Percentiles rank a stretch among this genome's conserved stretches.
Evolutionary conservation across 805 yeast species (phyloP).

Genomic region (Starmerella geochares): DNA sequence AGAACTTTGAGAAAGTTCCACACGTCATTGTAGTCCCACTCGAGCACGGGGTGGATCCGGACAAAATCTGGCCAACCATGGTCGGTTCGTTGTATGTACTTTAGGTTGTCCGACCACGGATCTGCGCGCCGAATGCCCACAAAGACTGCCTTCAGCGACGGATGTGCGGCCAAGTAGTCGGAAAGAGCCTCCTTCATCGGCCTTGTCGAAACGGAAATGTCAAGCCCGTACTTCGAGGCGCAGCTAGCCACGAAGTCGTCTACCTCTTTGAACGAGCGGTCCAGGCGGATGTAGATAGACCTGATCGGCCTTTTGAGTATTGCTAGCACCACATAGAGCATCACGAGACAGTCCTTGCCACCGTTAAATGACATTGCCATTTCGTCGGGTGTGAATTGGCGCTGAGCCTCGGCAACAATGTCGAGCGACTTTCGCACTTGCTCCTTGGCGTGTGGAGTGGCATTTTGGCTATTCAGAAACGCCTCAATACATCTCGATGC

Average conservation of each 20-base stretch:
- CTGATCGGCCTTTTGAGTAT: slow-evolving; percentile 31
- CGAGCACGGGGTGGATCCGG: slow-evolving; percentile 77
- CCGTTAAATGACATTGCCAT: slow-evolving; percentile 81
- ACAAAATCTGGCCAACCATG: slow-evolving; percentile 84
- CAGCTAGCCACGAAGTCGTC: slow-evolving; percentile 54
- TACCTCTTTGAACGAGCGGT: slow-evolving; percentile 60
- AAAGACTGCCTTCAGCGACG: slow-evolving; percentile 57
- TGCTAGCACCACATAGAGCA: slow-evolving; percentile 65
- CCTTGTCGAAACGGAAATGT: slow-evolving; percentile 33
- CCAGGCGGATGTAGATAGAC: slow-evolving; percentile 67
- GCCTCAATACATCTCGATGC: slow-evolving; percentile 3
- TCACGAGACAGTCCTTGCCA: slow-evolving; percentile 91
- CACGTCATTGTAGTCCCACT: slow-evolving; percentile 73
- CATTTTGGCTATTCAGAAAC: slow-evolving; percentile 9
- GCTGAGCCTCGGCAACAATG: slow-evolving; percentile 28
- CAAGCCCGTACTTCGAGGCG: slow-evolving; percentile 45
- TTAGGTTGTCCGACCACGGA: slow-evolving; percentile 60
- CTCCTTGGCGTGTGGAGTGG: slow-evolving; percentile 20
- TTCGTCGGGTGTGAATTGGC: slow-evolving; percentile 19
- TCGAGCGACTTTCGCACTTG: slow-evolving; percentile 26
- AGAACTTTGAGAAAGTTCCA: slow-evolving; percentile 65
- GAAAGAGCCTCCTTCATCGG: slow-evolving; percentile 61
- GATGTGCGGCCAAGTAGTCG: slow-evolving; percentile 45
- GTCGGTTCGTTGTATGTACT: slow-evolving; percentile 64
- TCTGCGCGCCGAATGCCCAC: slow-evolving; percentile 85